These are phyloP conservation scores for Grosmannia serpens DNA, from an alignment of 2,329 filamentous ascomycete genomes.

Conservation along the genomic window DNA sequence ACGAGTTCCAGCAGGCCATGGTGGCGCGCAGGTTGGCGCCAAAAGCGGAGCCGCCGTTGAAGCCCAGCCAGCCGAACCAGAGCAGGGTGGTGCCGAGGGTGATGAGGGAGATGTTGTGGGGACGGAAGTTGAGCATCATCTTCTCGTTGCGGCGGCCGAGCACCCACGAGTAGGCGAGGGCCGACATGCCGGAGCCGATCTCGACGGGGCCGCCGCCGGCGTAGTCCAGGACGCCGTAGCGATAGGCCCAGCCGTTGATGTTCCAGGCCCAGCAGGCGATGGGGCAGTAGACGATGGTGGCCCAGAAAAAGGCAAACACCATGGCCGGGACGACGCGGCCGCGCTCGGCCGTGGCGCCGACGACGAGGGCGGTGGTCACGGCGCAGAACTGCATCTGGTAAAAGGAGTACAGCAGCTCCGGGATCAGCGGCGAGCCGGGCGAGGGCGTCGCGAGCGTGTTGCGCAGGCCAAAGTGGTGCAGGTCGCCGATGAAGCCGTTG, in stretches of 20 bases:
- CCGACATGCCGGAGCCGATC: constrained; percentile 86
- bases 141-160: constrained; percentile 94
- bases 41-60: constrained; percentile 94
- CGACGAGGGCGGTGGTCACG: constrained; percentile 81
- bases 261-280: constrained; percentile 97
- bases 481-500: constrained; percentile 85
- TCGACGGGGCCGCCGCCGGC: constrained; percentile 95
- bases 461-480: constrained; percentile 80
- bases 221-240: constrained; percentile 89
- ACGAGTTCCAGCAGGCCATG: constrained; percentile 98
- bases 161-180: constrained; percentile 89
- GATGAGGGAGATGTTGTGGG: constrained; percentile 96
- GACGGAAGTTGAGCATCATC: constrained; percentile 99
- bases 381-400: constrained; percentile 99
- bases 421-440: constrained; percentile 76
- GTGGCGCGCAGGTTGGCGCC: constrained; percentile 87
- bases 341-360: constrained; percentile 87
- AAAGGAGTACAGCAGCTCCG: constrained; percentile 84
- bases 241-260: constrained; percentile 81
- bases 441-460: constrained; percentile 77
- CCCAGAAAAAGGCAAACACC: constrained; percentile 95
- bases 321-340: constrained; percentile 86
- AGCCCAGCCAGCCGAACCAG: constrained; percentile 98
- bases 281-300: constrained; percentile 93
- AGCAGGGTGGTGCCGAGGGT: constrained; percentile 90